Percentiles rank a stretch among this genome's conserved stretches.
Conservation (phyloP, 768 basidiomycete genomes). For the Trametes cinnabarina region DNA sequence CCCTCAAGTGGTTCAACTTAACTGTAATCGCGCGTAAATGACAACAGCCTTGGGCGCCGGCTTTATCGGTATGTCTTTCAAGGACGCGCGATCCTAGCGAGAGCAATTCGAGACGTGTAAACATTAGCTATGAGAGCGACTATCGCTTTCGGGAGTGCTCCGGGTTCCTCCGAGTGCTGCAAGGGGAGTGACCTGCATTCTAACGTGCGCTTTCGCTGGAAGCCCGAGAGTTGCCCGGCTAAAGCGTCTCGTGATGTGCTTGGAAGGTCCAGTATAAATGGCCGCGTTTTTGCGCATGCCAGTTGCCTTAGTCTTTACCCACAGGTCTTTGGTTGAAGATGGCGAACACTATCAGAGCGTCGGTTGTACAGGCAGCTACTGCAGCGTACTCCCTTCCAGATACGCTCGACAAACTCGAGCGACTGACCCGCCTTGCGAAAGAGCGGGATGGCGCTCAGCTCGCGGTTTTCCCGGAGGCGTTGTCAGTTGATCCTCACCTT, state of each 20-base stretch:
- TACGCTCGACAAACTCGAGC: slow-evolving; percentile 51
- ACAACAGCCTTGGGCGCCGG: too few relatives aligned
- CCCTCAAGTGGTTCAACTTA: too few relatives aligned
- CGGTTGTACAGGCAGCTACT: slow-evolving; percentile 53
- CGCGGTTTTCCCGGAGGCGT: slow-evolving; percentile 58
- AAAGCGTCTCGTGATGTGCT: slow-evolving; percentile 5
- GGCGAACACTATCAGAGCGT: slow-evolving; percentile 41
- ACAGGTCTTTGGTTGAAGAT: not conserved
- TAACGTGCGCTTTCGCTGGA: too few relatives aligned
- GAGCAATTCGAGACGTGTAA: too few relatives aligned
- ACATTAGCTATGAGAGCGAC: too few relatives aligned
- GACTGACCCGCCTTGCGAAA: slow-evolving; percentile 43
- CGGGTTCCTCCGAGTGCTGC: too few relatives aligned
- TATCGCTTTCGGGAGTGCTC: too few relatives aligned
- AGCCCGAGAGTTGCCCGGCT: too few relatives aligned
- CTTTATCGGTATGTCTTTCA: too few relatives aligned
- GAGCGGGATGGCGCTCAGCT: slow-evolving; percentile 47
- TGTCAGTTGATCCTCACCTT: slow-evolving; percentile 32
- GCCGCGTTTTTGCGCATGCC: not conserved
- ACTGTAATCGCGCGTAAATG: too few relatives aligned
- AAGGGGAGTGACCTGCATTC: too few relatives aligned
- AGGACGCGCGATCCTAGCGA: too few relatives aligned
- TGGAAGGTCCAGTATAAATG: not conserved
- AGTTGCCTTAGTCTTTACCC: not conserved
- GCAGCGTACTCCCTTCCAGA: slow-evolving; percentile 43